Evolutionary conservation across 2,329 filamentous ascomycete genomes (phyloP), one percentile per base, ranked within the genome.

Genomic region (Didymella glomerata): DNA sequence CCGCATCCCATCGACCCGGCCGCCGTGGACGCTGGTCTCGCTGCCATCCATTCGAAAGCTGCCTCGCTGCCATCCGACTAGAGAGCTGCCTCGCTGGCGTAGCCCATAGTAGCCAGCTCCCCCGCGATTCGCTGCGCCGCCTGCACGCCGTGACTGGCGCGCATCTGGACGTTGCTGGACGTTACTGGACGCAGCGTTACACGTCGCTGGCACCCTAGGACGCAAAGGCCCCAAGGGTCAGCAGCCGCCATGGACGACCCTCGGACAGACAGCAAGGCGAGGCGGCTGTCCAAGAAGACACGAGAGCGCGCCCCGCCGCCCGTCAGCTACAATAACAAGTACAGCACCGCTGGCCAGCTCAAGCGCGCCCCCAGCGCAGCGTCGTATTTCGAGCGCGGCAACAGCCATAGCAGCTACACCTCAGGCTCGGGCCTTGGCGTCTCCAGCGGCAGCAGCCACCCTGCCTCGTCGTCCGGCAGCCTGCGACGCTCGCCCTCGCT

Each of bases 361-460:
- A 65, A 66, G 57, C 61, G 68, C n/a, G 62, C 67, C 20, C 62
- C 65, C 2, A 62, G 60, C 18, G 62, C 60, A 14, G 62, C 66
- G n/a, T 64, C 62, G 6, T 68, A 68, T 63, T 70, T 65, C 36
- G 51, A 57, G 45, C 56, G 55, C 18, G 53, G 48, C 60, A 61
- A 44, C 48, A 61, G 46, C 48, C 36, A 52, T 41, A 48, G 50
- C 34, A 60, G 41, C 48, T 47, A 55, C 42, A 36, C 22, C 25
- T 40, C 58, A n/a, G 13, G 13, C n/a, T 53, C 53, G 30, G 52
- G 59, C 38, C 60, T 65, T 65, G 65, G 60, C 58, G 50, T 60
- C 40, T 48, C 58, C 38, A 41, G 38, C 42, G 52, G 60, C 46
- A 54, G 57, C 24, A 54, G 48, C 16, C 52, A 50, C 16, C 53